phyloP scores from a whole-genome alignment of 768 basidiomycete genomes.

The Termitomyces sp. region DNA sequence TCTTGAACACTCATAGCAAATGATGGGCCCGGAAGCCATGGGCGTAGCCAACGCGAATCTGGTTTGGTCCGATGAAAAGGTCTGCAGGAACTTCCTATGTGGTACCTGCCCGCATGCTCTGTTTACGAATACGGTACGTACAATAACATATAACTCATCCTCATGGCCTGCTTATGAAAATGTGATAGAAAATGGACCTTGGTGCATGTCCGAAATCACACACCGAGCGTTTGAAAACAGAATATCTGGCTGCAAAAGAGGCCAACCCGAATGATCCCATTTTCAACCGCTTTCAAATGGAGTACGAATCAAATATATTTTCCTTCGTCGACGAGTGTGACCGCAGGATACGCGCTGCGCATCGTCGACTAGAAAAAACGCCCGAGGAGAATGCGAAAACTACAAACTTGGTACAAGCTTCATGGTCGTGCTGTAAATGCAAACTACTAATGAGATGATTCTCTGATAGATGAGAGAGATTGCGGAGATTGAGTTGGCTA shows the following conservation, averaged over 20 bases:
- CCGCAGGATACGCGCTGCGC: slow-evolving; percentile 89
- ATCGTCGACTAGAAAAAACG: slow-evolving; percentile 96
- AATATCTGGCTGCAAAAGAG: slow-evolving; percentile 79
- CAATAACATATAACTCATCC: background rate
- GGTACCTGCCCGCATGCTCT: slow-evolving; percentile 98
- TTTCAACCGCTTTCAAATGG: slow-evolving; percentile 85
- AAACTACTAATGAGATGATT: background rate
- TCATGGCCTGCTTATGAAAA: slow-evolving; percentile 1
- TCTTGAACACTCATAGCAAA: slow-evolving; percentile 69
- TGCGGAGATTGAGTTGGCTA: slow-evolving; percentile 97
- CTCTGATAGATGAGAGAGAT: slow-evolving; percentile 89
- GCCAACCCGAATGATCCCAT: slow-evolving; percentile 75
- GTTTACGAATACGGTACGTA: slow-evolving; percentile 93
- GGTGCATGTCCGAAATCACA: slow-evolving; percentile 97
- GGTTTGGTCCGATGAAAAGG: slow-evolving; percentile 94
- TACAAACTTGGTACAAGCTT: slow-evolving; percentile 74
- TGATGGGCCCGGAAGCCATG: slow-evolving; percentile 99
- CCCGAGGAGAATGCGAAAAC: slow-evolving; percentile 99
- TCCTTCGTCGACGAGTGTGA: slow-evolving; percentile 98
- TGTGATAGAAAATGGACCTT: slow-evolving; percentile 94
- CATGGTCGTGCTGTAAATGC: background rate
- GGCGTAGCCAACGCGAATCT: slow-evolving; percentile 91
- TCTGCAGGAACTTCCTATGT: slow-evolving; percentile 96
- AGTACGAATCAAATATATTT: slow-evolving; percentile 95
- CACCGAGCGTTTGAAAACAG: slow-evolving; percentile 88